These are phyloP conservation scores for Solanum hybrid DNA, from an alignment of 305 asterid species.

Conservation along the genomic window DNA sequence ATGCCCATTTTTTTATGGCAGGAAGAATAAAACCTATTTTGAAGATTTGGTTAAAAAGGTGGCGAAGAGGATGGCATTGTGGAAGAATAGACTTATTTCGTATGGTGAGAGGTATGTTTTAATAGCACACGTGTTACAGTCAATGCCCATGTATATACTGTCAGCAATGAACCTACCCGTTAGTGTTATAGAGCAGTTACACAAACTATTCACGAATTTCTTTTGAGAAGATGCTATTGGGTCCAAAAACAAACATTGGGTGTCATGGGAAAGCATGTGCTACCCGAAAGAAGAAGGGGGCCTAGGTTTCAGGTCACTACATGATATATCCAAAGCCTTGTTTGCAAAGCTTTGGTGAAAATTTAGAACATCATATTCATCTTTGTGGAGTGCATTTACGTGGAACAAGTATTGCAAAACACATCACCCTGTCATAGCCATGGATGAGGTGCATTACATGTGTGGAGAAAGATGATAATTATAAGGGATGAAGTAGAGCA, in stretches of 20 bases:
- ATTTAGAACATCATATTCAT: not conserved
- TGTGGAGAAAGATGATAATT: not conserved
- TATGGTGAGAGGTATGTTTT: not conserved
- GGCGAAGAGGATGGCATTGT: not conserved
- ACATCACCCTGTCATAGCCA: not conserved
- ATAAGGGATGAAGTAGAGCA: not conserved
- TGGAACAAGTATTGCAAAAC: not conserved
- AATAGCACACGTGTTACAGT: no score
- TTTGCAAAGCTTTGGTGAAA: not conserved
- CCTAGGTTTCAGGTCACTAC: not conserved
- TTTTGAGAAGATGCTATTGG: no score
- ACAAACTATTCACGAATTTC: no score
- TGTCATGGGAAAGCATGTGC: not conserved
- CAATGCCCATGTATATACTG: not conserved
- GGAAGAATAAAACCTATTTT: not conserved
- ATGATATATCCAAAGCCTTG: not conserved
- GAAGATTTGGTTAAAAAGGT: not conserved
- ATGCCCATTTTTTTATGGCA: not conserved
- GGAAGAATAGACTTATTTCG: not conserved
- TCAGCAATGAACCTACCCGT: not conserved
- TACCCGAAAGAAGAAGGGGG: not conserved
- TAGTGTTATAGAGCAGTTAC: not conserved
- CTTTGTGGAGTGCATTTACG: not conserved
- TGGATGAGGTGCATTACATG: not conserved
- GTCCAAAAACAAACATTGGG: not conserved